phyloP scores from a whole-genome alignment of 345 rosid species.

The Viola odorata region DNA sequence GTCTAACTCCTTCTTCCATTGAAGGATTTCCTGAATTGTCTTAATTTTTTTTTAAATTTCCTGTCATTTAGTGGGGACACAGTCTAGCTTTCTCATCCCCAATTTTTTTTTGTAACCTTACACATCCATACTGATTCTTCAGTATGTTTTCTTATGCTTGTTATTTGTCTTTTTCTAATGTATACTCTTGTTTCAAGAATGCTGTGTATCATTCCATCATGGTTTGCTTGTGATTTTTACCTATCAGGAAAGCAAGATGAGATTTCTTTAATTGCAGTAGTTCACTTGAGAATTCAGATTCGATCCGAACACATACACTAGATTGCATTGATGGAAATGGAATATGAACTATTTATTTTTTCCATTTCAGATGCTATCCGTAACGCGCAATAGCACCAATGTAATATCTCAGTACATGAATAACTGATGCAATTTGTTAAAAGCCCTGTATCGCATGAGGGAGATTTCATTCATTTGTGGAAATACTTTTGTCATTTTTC shows the following conservation, averaged over 20 bases:
- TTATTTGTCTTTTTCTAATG: too few species aligned
- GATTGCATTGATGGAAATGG: background rate
- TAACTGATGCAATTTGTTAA: background rate
- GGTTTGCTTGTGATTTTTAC: too few species aligned
- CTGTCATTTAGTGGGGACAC: background rate
- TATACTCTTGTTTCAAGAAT: too few species aligned
- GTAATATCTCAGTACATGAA: background rate
- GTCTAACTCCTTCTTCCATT: constrained; percentile 11
- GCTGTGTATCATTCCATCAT: too few species aligned
- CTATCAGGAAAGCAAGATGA: too few species aligned
- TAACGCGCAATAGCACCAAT: background rate
- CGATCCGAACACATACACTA: too few species aligned
- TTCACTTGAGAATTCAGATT: background rate
- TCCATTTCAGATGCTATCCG: too few species aligned
- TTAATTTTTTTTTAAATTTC: background rate
- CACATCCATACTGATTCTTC: background rate
- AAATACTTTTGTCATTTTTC: too few species aligned
- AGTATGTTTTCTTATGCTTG: too few species aligned
- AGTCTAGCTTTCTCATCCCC: background rate
- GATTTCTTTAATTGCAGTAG: too few species aligned
- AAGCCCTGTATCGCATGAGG: background rate
- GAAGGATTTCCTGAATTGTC: background rate
- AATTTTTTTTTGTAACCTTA: background rate
- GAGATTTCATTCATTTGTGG: background rate
- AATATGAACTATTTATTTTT: background rate